Evolutionary conservation across 1,139 yeast species (phyloP).

Genomic region (Arxiozyma telluris): DNA sequence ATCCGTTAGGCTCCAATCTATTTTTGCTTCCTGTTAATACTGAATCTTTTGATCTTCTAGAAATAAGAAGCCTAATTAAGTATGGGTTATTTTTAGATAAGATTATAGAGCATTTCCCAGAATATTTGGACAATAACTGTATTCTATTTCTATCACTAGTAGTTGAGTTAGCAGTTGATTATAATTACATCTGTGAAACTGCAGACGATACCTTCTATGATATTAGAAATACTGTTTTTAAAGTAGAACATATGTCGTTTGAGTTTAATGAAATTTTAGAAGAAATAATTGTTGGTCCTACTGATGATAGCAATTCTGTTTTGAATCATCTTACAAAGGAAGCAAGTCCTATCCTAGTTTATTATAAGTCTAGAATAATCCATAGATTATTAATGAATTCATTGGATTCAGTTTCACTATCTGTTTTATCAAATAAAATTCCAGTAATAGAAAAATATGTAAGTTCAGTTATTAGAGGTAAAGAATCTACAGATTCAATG

Average conservation of each 20-base stretch:
- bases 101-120: constrained; percentile 13
- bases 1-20: constrained; percentile 38
- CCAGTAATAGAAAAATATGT: constrained; percentile 32
- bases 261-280: constrained; percentile 22
- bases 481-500: constrained; percentile 7
- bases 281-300: constrained; percentile 1
- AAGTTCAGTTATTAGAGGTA: constrained; percentile 24
- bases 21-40: constrained; percentile 29
- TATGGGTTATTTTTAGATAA: constrained; percentile 23
- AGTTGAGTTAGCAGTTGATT: constrained; percentile 34
- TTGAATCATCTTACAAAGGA: neutral
- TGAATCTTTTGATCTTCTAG: constrained; percentile 10
- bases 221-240: constrained; percentile 17
- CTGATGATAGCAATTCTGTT: neutral
- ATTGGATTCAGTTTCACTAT: constrained; percentile 30
- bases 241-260: neutral
- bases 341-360: constrained; percentile 6
- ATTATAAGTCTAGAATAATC: constrained; percentile 26
- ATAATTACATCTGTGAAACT: constrained; percentile 24
- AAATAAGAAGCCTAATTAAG: constrained; percentile 14
- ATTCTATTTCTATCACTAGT: constrained; percentile 27
- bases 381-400: constrained; percentile 24
- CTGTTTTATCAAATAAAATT: constrained; percentile 27
- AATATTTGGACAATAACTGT: constrained; percentile 13
- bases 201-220: constrained; percentile 17